Evolutionary conservation across 2,329 filamentous ascomycete genomes (phyloP).

Genomic region (Xylariaceae sp.): DNA sequence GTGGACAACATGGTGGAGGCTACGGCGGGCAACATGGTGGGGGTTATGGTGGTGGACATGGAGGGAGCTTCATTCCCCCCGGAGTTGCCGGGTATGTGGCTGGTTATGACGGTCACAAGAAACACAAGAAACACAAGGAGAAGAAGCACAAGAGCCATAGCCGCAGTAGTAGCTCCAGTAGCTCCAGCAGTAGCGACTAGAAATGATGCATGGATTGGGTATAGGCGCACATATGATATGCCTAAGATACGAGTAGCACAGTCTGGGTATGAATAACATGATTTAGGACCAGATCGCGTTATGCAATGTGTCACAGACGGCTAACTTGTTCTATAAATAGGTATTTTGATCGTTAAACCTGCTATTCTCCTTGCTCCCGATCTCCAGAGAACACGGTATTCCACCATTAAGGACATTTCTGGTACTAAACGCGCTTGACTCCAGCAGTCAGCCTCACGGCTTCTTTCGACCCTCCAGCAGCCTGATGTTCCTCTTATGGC

Average conservation of each 20-base stretch:
- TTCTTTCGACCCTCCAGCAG: too few species aligned
- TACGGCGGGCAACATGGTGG: too few species aligned
- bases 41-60: too few species aligned
- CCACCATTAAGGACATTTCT: too few species aligned
- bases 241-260: neutral
- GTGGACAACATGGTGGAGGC: neutral
- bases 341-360: too few species aligned
- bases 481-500: too few species aligned
- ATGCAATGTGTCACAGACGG: neutral
- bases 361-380: too few species aligned
- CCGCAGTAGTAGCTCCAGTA: conserved; percentile 20
- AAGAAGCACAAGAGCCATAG: conserved; percentile 25
- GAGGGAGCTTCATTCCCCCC: conserved; percentile 12
- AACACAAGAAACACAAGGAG: conserved; percentile 5
- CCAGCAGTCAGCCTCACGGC: too few species aligned
- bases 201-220: neutral
- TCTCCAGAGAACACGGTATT: too few species aligned
- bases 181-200: conserved; percentile 16
- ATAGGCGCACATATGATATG: neutral
- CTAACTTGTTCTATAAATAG: too few species aligned
- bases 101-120: conserved; percentile 7
- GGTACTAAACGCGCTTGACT: too few species aligned
- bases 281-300: neutral
- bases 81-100: conserved; percentile 11
- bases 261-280: neutral